A percentile compares a stretch with the other conserved stretches of the same genome.
Conservation (phyloP, 1,139 yeast genomes). For the Suhomyces panamericanus region DNA sequence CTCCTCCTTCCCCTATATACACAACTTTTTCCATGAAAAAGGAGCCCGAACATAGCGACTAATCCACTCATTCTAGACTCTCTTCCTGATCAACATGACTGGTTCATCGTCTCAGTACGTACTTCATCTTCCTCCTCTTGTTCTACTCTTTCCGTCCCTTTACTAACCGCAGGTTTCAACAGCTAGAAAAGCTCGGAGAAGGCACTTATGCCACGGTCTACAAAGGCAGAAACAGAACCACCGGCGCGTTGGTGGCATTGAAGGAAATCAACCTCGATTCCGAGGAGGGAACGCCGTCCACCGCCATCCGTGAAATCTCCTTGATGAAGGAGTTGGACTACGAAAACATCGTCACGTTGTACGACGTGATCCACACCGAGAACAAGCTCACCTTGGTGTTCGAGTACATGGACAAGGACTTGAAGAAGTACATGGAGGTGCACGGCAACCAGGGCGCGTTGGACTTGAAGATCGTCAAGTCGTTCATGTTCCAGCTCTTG, state of each 20-base stretch:
- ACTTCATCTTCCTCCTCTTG: neutral
- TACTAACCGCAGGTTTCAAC: conserved; percentile 39
- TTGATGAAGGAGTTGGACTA: conserved; percentile 94
- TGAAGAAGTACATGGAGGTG: conserved; percentile 91
- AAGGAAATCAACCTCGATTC: conserved; percentile 93
- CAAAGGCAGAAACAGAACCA: conserved; percentile 87
- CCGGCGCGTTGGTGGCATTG: conserved; percentile 91
- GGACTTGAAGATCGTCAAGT: conserved; percentile 76
- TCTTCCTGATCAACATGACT: conserved; percentile 20
- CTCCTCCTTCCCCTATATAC: neutral
- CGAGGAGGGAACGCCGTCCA: conserved; percentile 97
- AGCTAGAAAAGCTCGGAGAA: conserved; percentile 90
- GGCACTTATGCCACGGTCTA: conserved; percentile 99
- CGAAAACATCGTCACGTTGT: conserved; percentile 87
- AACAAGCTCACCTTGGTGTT: conserved; percentile 91
- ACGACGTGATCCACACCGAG: conserved; percentile 96
- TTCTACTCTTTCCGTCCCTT: neutral
- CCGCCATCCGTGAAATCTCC: conserved; percentile 95
- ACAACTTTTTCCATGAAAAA: neutral
- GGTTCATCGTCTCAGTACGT: conserved; percentile 35
- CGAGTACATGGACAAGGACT: conserved; percentile 91
- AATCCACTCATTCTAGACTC: neutral
- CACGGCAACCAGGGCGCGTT: conserved; percentile 82
- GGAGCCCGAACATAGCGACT: neutral
- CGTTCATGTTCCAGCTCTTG: conserved; percentile 88